phyloP scores from a whole-genome alignment of 352 stramenopile genomes.

The Phytopythium sindhum region DNA sequence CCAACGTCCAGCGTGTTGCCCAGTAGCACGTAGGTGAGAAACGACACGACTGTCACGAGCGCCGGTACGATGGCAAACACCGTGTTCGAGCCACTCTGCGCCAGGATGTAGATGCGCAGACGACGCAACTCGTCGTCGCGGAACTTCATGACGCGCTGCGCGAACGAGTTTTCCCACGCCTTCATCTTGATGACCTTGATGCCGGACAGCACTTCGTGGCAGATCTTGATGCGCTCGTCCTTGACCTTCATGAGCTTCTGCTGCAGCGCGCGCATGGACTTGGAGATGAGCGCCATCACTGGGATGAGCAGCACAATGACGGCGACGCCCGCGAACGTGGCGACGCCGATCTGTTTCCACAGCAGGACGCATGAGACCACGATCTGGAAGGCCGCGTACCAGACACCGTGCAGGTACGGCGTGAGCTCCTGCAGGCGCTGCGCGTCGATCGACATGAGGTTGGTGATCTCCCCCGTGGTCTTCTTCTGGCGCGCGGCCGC shows the following conservation, averaged over 20 bases:
- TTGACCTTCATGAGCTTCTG: conserved; percentile 89
- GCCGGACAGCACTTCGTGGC: conserved; percentile 59
- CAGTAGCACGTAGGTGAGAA: conserved; percentile 50
- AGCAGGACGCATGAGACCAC: conserved; percentile 66
- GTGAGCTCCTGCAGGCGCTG: conserved; percentile 95
- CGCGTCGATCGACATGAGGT: conserved; percentile 97
- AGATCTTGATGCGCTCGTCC: conserved; percentile 94
- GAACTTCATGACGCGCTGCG: conserved; percentile 49
- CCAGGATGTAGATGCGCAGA: conserved; percentile 56
- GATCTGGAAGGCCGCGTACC: conserved; percentile 85
- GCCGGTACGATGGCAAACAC: conserved; percentile 57
- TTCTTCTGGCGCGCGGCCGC: conserved; percentile 67
- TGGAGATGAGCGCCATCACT: conserved; percentile 86
- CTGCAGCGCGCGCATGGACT: conserved; percentile 85
- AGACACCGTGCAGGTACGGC: conserved; percentile 91
- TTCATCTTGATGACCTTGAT: conserved; percentile 65
- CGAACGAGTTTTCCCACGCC: conserved; percentile 49
- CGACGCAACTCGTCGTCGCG: conserved; percentile 77
- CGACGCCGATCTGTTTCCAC: conserved; percentile 75
- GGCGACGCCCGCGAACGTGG: conserved; percentile 88
- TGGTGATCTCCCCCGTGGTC: conserved; percentile 94
- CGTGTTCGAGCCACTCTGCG: conserved; percentile 34
- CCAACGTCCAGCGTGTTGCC: conserved; percentile 56
- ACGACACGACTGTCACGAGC: conserved; percentile 44
- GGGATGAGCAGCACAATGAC: conserved; percentile 95